Evolutionary conservation across 345 rosid species (phyloP), one percentile per base, ranked within the genome.

Genomic region (Bruguiera parviflora): DNA sequence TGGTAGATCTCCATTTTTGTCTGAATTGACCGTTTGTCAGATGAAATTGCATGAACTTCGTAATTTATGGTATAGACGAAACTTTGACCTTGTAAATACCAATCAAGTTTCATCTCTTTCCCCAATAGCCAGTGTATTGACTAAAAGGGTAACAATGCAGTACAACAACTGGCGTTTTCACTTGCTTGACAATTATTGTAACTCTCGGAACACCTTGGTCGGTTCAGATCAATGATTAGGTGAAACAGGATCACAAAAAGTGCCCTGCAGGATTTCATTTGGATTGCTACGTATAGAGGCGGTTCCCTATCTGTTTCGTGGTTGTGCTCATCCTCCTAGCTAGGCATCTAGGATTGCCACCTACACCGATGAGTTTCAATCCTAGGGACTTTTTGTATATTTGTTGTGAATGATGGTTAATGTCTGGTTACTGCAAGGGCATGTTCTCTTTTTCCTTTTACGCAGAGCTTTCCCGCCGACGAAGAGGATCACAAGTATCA

Each of bases 101-200:
- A 21, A 56, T 56, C 28, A 11, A 56, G 15, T 56, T 56, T 3
- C 6, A 9, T 56, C 28, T 8, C 16, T 24, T 56, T 24, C 18
- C 9, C 10, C 18, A 3, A 5, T 24, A 13, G 49, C 49, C 49
- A 43, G 15, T 43, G 19, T 11, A 43, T 43, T 13, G 49, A 10
- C 59, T 6, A 5, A 27, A 24, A 56, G 59, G 18, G 49, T 43
- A 13, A 43, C 3, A 13, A 3, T 13, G 18, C 3, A 15, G 19
- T 0, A 43, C 49, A 39, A 37, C 11, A 10, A 64, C 69, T 35
- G 24, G 10, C 21, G 20, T 27, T 29, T 28, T 21, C 35, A 37
- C 20, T 63, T 19, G 39, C 62, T 53, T 39, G 53, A 53, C 32
- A 55, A 61, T 68, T 55, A 56, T 55, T 68, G 33, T 7, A 58